Percentiles rank a stretch among this genome's conserved stretches.
phyloP scores from a whole-genome alignment of 352 stramenopile species.

The Phytopythium helicoides region DNA sequence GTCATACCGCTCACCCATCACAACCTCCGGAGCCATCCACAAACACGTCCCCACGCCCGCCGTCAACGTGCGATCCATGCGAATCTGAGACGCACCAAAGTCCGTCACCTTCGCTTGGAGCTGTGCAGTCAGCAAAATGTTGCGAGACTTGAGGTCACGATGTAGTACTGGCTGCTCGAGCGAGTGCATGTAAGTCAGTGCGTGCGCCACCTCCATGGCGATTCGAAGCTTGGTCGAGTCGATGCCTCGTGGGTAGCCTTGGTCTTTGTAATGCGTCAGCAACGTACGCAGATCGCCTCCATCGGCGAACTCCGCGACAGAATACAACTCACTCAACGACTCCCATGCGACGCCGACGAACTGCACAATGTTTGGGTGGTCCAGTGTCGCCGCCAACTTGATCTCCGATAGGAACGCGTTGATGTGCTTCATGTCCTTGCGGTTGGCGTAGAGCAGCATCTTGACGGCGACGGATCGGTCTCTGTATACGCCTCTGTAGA shows the following conservation, averaged over 20 bases:
- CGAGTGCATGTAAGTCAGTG: constrained; percentile 49
- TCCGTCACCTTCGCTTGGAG: constrained; percentile 18
- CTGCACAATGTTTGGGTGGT: constrained; percentile 44
- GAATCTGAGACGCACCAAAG: constrained; percentile 9
- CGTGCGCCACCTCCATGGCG: constrained; percentile 36
- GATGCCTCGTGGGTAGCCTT: constrained; percentile 17
- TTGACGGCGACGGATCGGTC: constrained; percentile 39
- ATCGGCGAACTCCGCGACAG: constrained; percentile 46
- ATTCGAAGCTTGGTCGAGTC: constrained; percentile 32
- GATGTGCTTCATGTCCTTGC: constrained; percentile 36
- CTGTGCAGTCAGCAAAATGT: constrained; percentile 42
- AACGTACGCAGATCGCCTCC: constrained; percentile 34
- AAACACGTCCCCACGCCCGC: constrained; percentile 12
- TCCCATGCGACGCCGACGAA: constrained; percentile 48
- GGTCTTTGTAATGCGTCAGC: constrained; percentile 16
- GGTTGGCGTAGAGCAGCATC: constrained; percentile 24
- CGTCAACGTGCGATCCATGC: constrained; percentile 9
- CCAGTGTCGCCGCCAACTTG: constrained; percentile 35
- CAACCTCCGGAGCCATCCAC: too few species aligned
- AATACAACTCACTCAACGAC: constrained; percentile 36
- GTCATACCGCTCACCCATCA: constrained; percentile 32
- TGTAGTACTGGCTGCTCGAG: constrained; percentile 27
- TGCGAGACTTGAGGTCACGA: too few species aligned
- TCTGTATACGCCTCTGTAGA: constrained; percentile 29
- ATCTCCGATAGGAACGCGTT: constrained; percentile 38